These are phyloP conservation scores for Ustilago tritici DNA, from an alignment of 1,284 basidiomycete genomes.

Conservation along the genomic window DNA sequence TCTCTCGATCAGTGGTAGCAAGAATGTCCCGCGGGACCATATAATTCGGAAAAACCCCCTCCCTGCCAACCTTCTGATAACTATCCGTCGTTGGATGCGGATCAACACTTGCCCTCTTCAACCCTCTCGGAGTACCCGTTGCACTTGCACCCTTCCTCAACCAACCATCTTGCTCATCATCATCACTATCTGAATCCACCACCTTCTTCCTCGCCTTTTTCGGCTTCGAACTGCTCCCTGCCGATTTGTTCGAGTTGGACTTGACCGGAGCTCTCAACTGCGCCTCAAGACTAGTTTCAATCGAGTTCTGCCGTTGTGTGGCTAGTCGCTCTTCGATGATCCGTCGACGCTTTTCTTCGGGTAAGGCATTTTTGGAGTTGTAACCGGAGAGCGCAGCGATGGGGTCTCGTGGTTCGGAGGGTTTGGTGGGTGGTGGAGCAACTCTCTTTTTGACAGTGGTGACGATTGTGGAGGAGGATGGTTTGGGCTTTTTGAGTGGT, in stretches of 20 bases:
- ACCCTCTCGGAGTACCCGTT: conserved; percentile 37
- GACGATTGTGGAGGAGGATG: conserved; percentile 34
- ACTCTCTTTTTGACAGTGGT: conserved; percentile 42
- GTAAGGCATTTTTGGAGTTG: conserved; percentile 47
- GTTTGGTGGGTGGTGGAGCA: conserved; percentile 20
- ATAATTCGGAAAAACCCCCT: conserved; percentile 49
- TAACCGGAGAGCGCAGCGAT: conserved; percentile 44
- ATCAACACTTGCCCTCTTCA: conserved; percentile 46
- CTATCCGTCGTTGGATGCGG: conserved; percentile 39
- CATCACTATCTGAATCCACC: conserved; percentile 22
- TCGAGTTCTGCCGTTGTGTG: conserved; percentile 44
- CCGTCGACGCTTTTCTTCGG: conserved; percentile 50
- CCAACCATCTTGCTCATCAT: conserved; percentile 15
- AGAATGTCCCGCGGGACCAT: conserved; percentile 48
- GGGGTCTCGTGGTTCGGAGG: conserved; percentile 37
- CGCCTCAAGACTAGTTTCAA: conserved; percentile 38
- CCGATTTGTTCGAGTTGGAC: conserved; percentile 21
- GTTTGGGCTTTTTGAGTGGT: conserved; percentile 37
- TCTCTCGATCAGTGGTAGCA: background rate
- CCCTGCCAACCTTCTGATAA: conserved; percentile 46
- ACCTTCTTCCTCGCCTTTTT: conserved; percentile 31
- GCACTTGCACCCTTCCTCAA: conserved; percentile 21
- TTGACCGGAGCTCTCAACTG: conserved; percentile 31
- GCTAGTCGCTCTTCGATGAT: conserved; percentile 54
- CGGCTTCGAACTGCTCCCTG: conserved; percentile 3